Base-by-base conservation (phyloP, 2,329 filamentous ascomycete species). In the Calonectria leucothoes region DNA sequence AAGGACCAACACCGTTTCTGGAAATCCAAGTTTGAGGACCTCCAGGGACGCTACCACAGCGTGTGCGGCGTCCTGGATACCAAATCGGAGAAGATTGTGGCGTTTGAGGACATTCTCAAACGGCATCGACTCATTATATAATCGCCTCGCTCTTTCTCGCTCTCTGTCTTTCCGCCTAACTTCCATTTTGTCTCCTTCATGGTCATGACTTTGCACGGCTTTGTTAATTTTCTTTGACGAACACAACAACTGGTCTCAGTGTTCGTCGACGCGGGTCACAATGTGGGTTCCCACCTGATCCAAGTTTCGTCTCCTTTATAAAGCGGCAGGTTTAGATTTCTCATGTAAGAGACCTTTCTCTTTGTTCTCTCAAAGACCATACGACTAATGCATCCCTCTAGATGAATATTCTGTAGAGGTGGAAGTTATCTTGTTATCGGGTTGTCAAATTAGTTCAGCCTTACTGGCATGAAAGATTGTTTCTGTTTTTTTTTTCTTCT, bases 31-130 rank as follows among this genome's bases (percentile, higher is more conserved):
- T 82, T 80, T 31, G 80, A 83, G 11, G 76, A 80, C 29, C 66
- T 79, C 20, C 76, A 78, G 51, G 77, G 76, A 45, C 70, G 79
- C 33, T 76, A 83, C 55, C 79, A 83, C 55, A 79, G 83, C 11
- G 72, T 83, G 33, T 77, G 77, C 20, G 77, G 78, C 2, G 72
- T 82, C 23, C 69, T 83, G 25, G 81, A 84, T 52, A 75, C 79
- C 29, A 78, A 83, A 73, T 76, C 78, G 17, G 78, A 80, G 59
- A 84, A 84, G 81, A 78, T 83, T 70, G 76, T 76, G 42, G 77
- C 77, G 3, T 85, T 84, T 31, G 83, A 85, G 52, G 83, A 85
- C 37, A 80, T 85, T 4, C 49, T 85, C 23, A 80, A 77, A 66
- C 74, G 82, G n/a, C 76, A 80, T 17, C 77, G 81, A 20, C 23